Percentiles rank a stretch among this genome's conserved stretches.
Conservation (phyloP, 108 stramenopile species). For the Conticribra guillardii region DNA sequence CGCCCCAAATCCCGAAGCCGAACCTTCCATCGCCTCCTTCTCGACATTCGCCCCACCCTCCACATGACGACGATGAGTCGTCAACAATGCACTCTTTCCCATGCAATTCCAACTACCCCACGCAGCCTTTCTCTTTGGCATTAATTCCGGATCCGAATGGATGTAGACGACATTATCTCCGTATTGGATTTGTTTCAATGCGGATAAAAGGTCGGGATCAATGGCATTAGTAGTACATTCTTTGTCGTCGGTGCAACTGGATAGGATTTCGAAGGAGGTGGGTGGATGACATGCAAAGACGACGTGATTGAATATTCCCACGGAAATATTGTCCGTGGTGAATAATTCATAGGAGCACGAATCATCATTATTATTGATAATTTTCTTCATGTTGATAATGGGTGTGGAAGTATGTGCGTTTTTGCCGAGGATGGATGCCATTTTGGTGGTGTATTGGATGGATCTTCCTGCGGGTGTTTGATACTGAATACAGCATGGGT, state of each 20-base stretch:
- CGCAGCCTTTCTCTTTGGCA: slow-evolving; percentile 82
- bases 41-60: slow-evolving; percentile 13
- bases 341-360: slow-evolving; percentile 48
- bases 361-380: slow-evolving; percentile 14
- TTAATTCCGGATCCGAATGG: slow-evolving; percentile 89
- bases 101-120: slow-evolving; percentile 97
- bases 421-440: slow-evolving; percentile 66
- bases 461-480: slow-evolving; percentile 82
- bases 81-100: slow-evolving; percentile 60
- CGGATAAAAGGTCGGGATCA: slow-evolving; percentile 41
- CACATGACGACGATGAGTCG: slow-evolving; percentile 18
- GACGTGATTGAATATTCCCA: slow-evolving; percentile 81
- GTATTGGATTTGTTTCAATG: slow-evolving; percentile 70
- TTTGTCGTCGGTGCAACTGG: slow-evolving; percentile 11
- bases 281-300: slow-evolving; percentile 95
- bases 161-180: slow-evolving; percentile 88
- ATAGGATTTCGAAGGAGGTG: slow-evolving; percentile 63
- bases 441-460: slow-evolving; percentile 75
- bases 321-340: slow-evolving; percentile 31
- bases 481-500: slow-evolving; percentile 60
- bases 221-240: slow-evolving; percentile 4
- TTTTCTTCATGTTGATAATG: slow-evolving; percentile 59
- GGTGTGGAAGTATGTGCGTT: slow-evolving; percentile 60
- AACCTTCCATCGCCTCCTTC: slow-evolving; percentile 73
- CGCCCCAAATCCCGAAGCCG: slow-evolving; percentile 75